Evolutionary conservation across 192 early-diverging fungal genomes (phyloP), one percentile per base, ranked within the genome.

Genomic region (Polychytrium aggregatum): DNA sequence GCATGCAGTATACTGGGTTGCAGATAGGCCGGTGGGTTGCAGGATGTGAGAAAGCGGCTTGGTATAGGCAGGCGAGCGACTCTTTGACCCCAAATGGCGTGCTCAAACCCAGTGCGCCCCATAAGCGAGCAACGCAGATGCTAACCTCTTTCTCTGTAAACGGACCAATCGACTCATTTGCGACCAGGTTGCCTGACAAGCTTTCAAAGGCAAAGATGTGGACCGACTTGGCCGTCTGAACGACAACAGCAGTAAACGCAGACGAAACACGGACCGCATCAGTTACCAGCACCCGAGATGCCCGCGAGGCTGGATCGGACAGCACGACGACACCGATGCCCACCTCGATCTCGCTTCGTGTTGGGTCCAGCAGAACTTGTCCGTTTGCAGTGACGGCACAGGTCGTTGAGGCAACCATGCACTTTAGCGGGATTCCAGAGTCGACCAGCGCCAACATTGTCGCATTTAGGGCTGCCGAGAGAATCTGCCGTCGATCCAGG

Each of bases 151-250:
- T 71, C 35, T 82, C 68, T 1, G 72, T 70, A 62, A 83, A 93
- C 27, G 72, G 47, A 35, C 90, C 90, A 28, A 63, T 68, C 39
- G 86, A 90, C 27, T 91, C 79, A 14, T 68, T 77, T 48, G 77
- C 78, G 9, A 89, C 48, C 14, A 70, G 48, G 17, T 64, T 51
- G 26, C 63, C 56, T 11, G 57, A 50, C 5, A 57, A 63, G 44
- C 68, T 74, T 50, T 82, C 75, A 57, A 93, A 92, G 11, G 82
- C 87, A 76, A 93, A 90, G 5, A 78, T 83, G 53, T 97, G 92
- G 17, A 65, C 57, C 4, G 92, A 93, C 54, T 52, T 55, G 0
- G 86, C 80, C 14, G 54, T 60, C 64, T 79, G 51, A 17, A 57
- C 39, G 37, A 16, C n/a, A n/a, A n/a, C n/a, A n/a, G n/a, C n/a